phyloP scores from a whole-genome alignment of 2,329 filamentous ascomycete genomes.

The Fusarium begoniae region DNA sequence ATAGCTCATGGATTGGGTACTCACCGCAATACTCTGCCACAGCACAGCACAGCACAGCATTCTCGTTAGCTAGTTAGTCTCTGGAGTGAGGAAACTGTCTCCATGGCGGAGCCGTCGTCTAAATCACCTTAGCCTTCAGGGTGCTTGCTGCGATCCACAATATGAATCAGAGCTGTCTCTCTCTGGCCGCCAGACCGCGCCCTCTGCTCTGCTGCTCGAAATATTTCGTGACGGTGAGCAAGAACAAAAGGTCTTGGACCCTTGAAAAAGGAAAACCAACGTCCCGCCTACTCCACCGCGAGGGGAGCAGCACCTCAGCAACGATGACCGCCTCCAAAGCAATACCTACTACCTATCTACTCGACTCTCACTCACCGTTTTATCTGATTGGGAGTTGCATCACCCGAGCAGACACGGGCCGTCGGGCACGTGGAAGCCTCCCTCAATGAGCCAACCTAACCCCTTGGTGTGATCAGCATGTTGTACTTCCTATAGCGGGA shows the following conservation, averaged over 20 bases:
- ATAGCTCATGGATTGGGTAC: conserved; percentile 11
- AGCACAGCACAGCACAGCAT: neutral
- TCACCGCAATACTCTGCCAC: conserved; percentile 31
- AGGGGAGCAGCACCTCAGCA: neutral
- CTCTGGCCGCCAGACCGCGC: conserved; percentile 30
- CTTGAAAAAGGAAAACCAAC: neutral
- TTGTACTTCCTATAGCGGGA: conserved; percentile 19
- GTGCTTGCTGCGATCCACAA: conserved; percentile 18
- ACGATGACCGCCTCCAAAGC: conserved; percentile 1
- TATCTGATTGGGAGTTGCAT: conserved; percentile 28
- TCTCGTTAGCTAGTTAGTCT: neutral
- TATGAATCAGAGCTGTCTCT: neutral
- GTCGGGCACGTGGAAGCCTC: conserved; percentile 35
- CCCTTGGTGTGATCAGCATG: conserved; percentile 33
- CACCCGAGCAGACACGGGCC: conserved; percentile 30
- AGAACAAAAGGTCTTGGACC: conserved; percentile 5
- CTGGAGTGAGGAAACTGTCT: neutral
- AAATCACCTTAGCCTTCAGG: neutral
- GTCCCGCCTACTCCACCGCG: conserved; percentile 3
- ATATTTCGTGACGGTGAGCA: conserved; percentile 7
- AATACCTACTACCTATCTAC: neutral
- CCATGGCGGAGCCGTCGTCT: conserved; percentile 14
- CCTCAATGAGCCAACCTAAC: conserved; percentile 6
- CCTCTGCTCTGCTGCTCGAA: conserved; percentile 1
- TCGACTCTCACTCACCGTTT: neutral